Evolutionary conservation across 2,329 filamentous ascomycete species (phyloP), one percentile per base, ranked within the genome.

Genomic region (Aspergillus melleus): DNA sequence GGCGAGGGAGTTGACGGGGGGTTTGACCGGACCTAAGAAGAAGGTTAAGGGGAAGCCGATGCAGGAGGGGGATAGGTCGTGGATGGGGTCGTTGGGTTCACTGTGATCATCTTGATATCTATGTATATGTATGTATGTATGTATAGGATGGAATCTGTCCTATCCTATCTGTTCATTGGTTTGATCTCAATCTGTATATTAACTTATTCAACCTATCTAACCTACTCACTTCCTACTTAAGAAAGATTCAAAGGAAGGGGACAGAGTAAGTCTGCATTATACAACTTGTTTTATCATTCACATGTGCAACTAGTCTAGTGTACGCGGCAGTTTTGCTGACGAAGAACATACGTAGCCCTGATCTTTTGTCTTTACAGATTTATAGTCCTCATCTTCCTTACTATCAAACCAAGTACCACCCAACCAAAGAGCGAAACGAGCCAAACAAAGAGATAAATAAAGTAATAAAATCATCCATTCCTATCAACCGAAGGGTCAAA

Each of bases 81-180:
- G 74, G 72, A 75, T 75, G 73, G 73, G 73, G 0, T 72, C 70
- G 16, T 67, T 75, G 58, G 72, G 72, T 44, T 65, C 68, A 24
- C 20, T 24, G 26, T 29, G 26, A 29, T 29, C 26, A 29, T 29
- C 24, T 24, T 29, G 2, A 9, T 29, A 26, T 26, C 26, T 26
- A 5, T 26, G 5, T 36, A 2, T 9, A 14, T 22, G 3, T 22
- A 26, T 26, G 6, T 26, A 29, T 29, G 6, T 36, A 12, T 10
- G 11, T 61, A 53, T 46, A 54, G 29, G 36, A 22, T 44, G 20
- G 3, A 22, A 24, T 47, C 44, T 12, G 8, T 5, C 44, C 9
- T 20, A 19, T 20, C 32, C 32, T 22, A 46, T 46, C 6, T 46
- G 19, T 22, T 14, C 44, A 47, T 47, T n/a, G 36, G 6, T 8